Base-by-base conservation (phyloP, 805 yeast genomes). In the Hermanozyma aechmeae region DNA sequence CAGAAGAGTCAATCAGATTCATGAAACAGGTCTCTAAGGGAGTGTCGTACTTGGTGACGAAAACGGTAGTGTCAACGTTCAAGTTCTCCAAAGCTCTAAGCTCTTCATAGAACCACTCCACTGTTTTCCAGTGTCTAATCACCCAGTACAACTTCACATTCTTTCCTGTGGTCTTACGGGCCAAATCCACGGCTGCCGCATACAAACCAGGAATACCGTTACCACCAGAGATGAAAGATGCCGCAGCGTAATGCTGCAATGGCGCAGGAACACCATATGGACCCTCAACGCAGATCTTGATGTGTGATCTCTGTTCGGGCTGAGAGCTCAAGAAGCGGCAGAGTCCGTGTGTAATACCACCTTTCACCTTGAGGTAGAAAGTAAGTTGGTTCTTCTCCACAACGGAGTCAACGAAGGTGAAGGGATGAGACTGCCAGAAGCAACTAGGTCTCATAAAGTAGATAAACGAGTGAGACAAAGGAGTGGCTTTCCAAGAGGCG, bases 391-490 rank as follows among this genome's bases (percentile, higher is more conserved):
- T 62, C 12, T 59, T 53, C 9, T 56, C 54, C 25, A 56, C 50
- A 2, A 53, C 49, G 4, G 69, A 53, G 28, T 64, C 64, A 12
- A 71, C 55, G 5, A 71, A 50, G 1, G 87, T 76, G 53, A 82
- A 79, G 4, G 89, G 89, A 48, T 80, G 86, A 4, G 79, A 71
- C 48, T 79, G 84, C 76, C 78, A 77, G 48, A 77, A 73, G 22
- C 64, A 52, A 3, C 53, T 45, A 13, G 68, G 61, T 25, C 69
- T 56, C 33, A 76, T 37, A 48, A 79, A 74, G 52, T 76, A 68
- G 21, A 82, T 51, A 42, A 61, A 79, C 1, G 66, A 73, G 46
- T 56, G 73, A 11, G 68, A 58, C 16, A 83, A 80, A 3, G 85
- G 78, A 32, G 44, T 53, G 13, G 66, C 56, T 23, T 56, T 57